phyloP scores from a whole-genome alignment of 2,329 filamentous ascomycete species.

The Trichophyton rubrum region DNA sequence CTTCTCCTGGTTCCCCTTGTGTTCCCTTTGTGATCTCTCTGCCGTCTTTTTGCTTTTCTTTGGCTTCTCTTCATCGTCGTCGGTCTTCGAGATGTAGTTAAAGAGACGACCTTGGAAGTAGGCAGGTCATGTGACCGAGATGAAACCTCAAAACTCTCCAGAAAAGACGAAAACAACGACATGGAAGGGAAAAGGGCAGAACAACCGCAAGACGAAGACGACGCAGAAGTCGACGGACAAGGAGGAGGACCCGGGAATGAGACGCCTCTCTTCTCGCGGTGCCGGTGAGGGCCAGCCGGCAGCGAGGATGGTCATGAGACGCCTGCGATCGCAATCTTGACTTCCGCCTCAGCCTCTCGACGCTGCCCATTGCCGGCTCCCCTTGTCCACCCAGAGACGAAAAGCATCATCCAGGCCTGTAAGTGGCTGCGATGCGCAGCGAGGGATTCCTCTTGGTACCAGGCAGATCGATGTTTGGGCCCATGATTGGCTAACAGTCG shows the following conservation, averaged over 20 bases:
- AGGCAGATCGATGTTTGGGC: neutral
- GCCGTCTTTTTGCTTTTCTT: neutral
- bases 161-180: neutral
- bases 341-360: neutral
- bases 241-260: too few relatives aligned
- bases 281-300: neutral
- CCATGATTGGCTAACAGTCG: constrained; percentile 3
- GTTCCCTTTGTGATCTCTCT: neutral
- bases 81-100: neutral
- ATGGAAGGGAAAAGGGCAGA: neutral
- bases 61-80: neutral
- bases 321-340: neutral
- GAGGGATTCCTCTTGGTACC: neutral
- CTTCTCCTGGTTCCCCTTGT: neutral
- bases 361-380: neutral
- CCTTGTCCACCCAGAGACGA: neutral
- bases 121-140: neutral
- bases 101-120: neutral
- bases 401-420: neutral
- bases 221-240: neutral
- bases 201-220: neutral
- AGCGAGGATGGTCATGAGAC: neutral
- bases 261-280: too few relatives aligned
- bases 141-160: neutral
- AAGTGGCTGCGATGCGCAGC: constrained; percentile 3